Evolutionary conservation across 352 stramenopile genomes (phyloP).

Genomic region (Peronospora belbahrii): DNA sequence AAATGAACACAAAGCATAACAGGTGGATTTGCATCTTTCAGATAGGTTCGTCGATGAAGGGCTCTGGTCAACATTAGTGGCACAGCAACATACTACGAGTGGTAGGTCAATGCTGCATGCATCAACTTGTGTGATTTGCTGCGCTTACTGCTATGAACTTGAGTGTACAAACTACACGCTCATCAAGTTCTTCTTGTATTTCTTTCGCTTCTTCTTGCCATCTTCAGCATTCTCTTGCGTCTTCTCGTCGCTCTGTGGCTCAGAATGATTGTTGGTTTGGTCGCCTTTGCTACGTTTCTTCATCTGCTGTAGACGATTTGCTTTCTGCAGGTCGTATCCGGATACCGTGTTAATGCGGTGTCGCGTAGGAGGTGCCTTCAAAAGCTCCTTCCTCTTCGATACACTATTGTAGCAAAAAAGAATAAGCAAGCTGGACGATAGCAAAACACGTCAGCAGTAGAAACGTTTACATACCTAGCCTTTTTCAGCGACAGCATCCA

Average conservation of each 20-base stretch:
- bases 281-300: slow-evolving; percentile 26
- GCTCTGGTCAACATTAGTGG: background rate
- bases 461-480: slow-evolving; percentile 41
- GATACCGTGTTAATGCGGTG: slow-evolving; percentile 82
- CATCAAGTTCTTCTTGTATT: slow-evolving; percentile 21
- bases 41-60: no score
- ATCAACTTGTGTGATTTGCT: background rate
- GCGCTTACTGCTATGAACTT: no score
- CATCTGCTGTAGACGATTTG: slow-evolving; percentile 54
- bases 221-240: slow-evolving; percentile 1
- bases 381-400: slow-evolving; percentile 67
- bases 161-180: background rate
- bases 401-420: slow-evolving; percentile 27
- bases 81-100: background rate
- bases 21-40: no score
- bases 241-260: slow-evolving; percentile 6
- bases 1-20: no score
- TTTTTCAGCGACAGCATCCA: slow-evolving; percentile 98
- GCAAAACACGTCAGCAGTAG: background rate
- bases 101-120: slow-evolving; percentile 2
- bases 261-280: slow-evolving; percentile 3
- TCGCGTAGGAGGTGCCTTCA: slow-evolving; percentile 67
- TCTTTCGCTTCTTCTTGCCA: slow-evolving; percentile 17
- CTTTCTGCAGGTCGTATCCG: slow-evolving; percentile 82
- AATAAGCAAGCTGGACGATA: slow-evolving; percentile 1